These are phyloP conservation scores for Candida adriatica DNA, from an alignment of 805 yeast species.

Conservation along the genomic window DNA sequence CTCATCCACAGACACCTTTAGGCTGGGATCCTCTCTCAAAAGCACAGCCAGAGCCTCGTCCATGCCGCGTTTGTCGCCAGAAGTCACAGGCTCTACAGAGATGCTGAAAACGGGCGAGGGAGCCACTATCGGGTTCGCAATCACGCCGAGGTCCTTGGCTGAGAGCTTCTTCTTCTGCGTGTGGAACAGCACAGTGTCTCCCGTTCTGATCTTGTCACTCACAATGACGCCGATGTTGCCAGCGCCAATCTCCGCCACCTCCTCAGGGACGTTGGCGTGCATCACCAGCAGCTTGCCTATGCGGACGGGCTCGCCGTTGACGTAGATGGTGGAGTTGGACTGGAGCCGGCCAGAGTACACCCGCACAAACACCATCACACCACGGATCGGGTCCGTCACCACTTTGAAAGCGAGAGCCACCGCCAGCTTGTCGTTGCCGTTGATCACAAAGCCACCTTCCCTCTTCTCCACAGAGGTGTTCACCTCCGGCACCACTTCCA, in stretches of 20 bases:
- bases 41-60: conserved; percentile 60
- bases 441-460: conserved; percentile 41
- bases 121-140: conserved; percentile 66
- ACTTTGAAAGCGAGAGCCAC: conserved; percentile 90
- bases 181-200: conserved; percentile 79
- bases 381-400: conserved; percentile 74
- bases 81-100: conserved; percentile 72
- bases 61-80: conserved; percentile 73
- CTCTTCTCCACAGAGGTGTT: conserved; percentile 33
- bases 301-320: conserved; percentile 59
- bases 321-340: conserved; percentile 56
- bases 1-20: conserved; percentile 63
- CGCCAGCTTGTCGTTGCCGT: conserved; percentile 52
- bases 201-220: conserved; percentile 66
- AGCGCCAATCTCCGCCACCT: conserved; percentile 50
- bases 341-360: conserved; percentile 78
- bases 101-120: conserved; percentile 95
- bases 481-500: conserved; percentile 57
- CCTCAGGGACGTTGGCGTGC: conserved; percentile 85
- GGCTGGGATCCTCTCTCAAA: conserved; percentile 86
- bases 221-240: conserved; percentile 85
- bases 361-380: conserved; percentile 77
- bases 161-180: conserved; percentile 44
- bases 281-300: conserved; percentile 66
- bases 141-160: conserved; percentile 35